Evolutionary conservation across 2,329 filamentous ascomycete species (phyloP).

Genomic region (Fusarium pseudonygamai): DNA sequence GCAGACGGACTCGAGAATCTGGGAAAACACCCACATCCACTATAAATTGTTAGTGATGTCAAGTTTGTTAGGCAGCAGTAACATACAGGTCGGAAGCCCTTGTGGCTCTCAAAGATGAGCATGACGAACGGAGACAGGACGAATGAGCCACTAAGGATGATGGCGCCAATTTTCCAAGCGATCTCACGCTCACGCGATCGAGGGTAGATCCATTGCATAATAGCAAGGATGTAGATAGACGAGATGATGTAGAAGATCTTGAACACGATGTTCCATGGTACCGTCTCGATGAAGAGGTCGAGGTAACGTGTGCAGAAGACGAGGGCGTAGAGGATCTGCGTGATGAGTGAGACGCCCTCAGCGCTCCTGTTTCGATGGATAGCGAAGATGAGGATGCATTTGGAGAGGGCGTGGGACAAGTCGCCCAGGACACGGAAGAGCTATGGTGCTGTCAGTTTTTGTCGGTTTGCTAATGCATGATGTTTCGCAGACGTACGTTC

Average conservation of each 20-base stretch:
- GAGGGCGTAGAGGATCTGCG: slow-evolving; percentile 84
- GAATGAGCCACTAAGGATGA: slow-evolving; percentile 72
- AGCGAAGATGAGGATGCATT: slow-evolving; percentile 88
- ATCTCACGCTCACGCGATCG: slow-evolving; percentile 90
- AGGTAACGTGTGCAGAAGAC: slow-evolving; percentile 91
- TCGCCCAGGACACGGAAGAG: slow-evolving; percentile 83
- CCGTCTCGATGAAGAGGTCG: slow-evolving; percentile 73
- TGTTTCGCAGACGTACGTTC: slow-evolving; percentile 47
- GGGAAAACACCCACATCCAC: slow-evolving; percentile 88
- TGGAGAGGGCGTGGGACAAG: slow-evolving; percentile 84
- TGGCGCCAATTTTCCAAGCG: slow-evolving; percentile 89
- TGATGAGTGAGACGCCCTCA: slow-evolving; percentile 92
- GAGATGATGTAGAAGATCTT: slow-evolving; percentile 90
- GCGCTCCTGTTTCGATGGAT: slow-evolving; percentile 90
- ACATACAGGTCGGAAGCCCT: slow-evolving; percentile 62
- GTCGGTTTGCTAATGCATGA: neutral
- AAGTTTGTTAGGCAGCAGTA: rapidly evolving
- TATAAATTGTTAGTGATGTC: slow-evolving; percentile 49
- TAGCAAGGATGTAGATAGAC: slow-evolving; percentile 83
- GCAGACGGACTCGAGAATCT: slow-evolving; percentile 90
- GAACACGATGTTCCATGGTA: slow-evolving; percentile 78
- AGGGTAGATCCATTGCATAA: slow-evolving; percentile 89
- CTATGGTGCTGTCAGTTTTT: slow-evolving; percentile 47
- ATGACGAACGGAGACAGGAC: slow-evolving; percentile 77
- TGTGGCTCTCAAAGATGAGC: slow-evolving; percentile 68